Evolutionary conservation across 768 basidiomycete genomes (phyloP).

Genomic region (Asterophora parasitica): DNA sequence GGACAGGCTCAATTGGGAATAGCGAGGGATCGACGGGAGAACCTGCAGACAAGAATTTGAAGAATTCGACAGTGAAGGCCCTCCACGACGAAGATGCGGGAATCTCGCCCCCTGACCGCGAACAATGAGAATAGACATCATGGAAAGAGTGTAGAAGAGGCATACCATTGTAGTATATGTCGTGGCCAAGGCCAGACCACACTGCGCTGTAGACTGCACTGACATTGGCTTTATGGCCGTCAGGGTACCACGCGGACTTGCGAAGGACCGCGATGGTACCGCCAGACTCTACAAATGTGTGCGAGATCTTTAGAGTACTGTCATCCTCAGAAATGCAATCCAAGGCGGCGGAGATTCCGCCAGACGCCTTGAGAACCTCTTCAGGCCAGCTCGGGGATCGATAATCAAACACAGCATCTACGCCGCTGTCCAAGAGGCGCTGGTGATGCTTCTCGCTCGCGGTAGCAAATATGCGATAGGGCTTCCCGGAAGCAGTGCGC

Average conservation of each 20-base stretch:
- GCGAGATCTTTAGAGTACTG: conserved; percentile 26
- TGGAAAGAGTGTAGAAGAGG: background rate
- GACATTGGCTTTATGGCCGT: conserved; percentile 22
- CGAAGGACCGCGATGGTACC: conserved; percentile 29
- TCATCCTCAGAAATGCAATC: conserved; percentile 32
- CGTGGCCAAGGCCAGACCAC: conserved; percentile 30
- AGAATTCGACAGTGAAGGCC: conserved; percentile 28
- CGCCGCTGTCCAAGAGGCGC: conserved; percentile 24
- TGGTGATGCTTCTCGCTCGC: conserved; percentile 26
- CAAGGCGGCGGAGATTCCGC: conserved; percentile 26
- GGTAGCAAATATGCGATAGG: conserved; percentile 27
- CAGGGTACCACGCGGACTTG: conserved; percentile 21
- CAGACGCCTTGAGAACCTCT: conserved; percentile 22
- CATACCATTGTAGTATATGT: conserved; percentile 26
- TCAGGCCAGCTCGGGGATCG: conserved; percentile 25
- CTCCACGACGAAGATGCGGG: conserved; percentile 21
- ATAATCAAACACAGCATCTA: conserved; percentile 29
- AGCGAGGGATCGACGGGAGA: conserved; percentile 9
- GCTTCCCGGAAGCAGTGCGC: conserved; percentile 19
- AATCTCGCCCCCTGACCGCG: conserved; percentile 17
- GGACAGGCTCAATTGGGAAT: conserved; percentile 23
- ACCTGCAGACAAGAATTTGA: conserved; percentile 23
- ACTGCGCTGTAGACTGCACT: conserved; percentile 26
- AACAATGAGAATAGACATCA: background rate
- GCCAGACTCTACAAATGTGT: conserved; percentile 22